phyloP scores from a whole-genome alignment of 1,139 yeast genomes.

The Pneumocystis jirovecii region DNA sequence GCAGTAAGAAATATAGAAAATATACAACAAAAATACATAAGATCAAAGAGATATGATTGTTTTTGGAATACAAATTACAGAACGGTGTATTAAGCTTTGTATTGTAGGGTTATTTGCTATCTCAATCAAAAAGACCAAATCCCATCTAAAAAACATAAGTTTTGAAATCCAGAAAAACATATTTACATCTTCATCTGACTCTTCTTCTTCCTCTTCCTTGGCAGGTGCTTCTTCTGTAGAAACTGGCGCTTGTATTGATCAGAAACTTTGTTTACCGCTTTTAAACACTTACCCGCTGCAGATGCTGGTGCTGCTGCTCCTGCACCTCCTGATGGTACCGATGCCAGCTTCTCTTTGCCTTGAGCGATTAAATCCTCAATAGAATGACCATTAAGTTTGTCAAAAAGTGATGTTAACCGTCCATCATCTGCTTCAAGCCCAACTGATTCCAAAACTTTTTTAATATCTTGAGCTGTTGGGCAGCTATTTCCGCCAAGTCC shows the following conservation, averaged over 20 bases:
- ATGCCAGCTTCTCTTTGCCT: constrained; percentile 89
- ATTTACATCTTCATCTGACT: constrained; percentile 44
- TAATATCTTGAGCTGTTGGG: constrained; percentile 88
- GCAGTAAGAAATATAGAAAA: too few species aligned
- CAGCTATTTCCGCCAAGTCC: constrained; percentile 38
- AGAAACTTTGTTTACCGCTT: not conserved
- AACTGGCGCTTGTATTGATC: constrained; percentile 2
- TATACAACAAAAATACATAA: too few species aligned
- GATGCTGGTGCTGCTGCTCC: constrained; percentile 25
- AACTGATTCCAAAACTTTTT: constrained; percentile 76
- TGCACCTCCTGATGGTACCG: constrained; percentile 97
- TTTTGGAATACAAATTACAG: too few species aligned
- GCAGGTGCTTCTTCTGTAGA: constrained; percentile 32
- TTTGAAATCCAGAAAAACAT: not conserved
- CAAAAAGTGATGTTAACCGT: constrained; percentile 68
- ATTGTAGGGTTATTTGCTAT: not conserved
- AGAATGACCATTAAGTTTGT: constrained; percentile 89
- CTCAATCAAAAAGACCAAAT: constrained; percentile 30
- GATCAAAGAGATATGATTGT: too few species aligned
- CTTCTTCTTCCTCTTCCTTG: constrained; percentile 44
- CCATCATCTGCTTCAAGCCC: constrained; percentile 91
- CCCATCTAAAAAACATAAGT: constrained; percentile 17
- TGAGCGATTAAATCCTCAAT: constrained; percentile 83
- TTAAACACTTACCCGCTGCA: not conserved
- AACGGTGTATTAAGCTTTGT: not conserved